A percentile compares a stretch with the other conserved stretches of the same genome.
These are phyloP conservation scores for Aspergillus luchuensis DNA, from an alignment of 2,329 filamentous ascomycete genomes.

Conservation along the genomic window DNA sequence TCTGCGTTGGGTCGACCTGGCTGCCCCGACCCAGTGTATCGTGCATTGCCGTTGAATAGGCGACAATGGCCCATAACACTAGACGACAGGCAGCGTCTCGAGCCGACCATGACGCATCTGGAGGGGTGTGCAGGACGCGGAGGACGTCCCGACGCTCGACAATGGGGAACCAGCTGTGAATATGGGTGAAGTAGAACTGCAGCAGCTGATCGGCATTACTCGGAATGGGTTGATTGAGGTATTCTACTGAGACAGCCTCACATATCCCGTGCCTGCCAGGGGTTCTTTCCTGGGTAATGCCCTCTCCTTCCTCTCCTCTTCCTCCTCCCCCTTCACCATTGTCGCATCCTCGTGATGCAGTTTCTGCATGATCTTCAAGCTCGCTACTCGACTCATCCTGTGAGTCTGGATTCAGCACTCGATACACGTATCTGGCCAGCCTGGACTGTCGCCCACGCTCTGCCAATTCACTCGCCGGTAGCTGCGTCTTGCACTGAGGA, in stretches of 20 bases:
- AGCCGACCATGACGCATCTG: slow-evolving; percentile 11
- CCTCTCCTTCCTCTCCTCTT: no score
- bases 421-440: not conserved
- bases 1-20: no score
- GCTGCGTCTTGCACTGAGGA: not conserved
- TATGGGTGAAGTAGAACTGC: slow-evolving; percentile 71
- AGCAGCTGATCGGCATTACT: slow-evolving; percentile 49
- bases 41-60: not conserved
- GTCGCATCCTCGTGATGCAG: no score
- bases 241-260: not conserved
- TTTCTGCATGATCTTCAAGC: no score
- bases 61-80: not conserved
- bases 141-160: slow-evolving; percentile 64
- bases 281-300: no score
- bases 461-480: slow-evolving; percentile 36
- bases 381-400: not conserved
- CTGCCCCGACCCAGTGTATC: no score
- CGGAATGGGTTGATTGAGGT: not conserved
- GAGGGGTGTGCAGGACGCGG: slow-evolving; percentile 47
- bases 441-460: slow-evolving; percentile 9
- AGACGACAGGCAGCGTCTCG: not conserved
- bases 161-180: slow-evolving; percentile 72
- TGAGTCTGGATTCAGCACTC: not conserved
- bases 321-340: no score
- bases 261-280: no score